phyloP scores from a whole-genome alignment of 768 basidiomycete genomes.

The Hemileccinum impolitum region DNA sequence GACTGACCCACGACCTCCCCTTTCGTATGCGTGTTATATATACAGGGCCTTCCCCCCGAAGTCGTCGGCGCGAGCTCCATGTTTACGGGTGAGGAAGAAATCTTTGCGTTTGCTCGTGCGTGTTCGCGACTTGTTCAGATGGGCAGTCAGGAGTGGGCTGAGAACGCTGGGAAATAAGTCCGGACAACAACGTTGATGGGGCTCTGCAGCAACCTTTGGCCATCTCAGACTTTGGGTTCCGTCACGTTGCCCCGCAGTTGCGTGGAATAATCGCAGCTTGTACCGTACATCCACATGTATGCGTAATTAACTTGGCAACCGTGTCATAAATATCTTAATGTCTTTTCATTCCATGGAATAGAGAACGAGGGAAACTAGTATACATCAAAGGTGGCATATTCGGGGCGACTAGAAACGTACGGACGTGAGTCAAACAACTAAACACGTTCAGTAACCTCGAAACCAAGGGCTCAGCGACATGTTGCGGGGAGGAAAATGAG shows the following conservation, averaged over 20 bases:
- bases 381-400: conserved; percentile 24
- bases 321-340: background rate
- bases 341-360: conserved; percentile 6
- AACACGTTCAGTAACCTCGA: conserved; percentile 1
- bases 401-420: conserved; percentile 11
- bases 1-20: background rate
- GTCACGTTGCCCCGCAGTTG: background rate
- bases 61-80: conserved; percentile 81
- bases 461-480: conserved; percentile 4
- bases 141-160: conserved; percentile 87
- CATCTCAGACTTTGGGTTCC: no score
- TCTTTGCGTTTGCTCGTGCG: conserved; percentile 95
- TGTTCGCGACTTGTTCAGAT: conserved; percentile 84
- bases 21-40: background rate
- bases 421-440: conserved; percentile 1
- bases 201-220: no score
- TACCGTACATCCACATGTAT: no score
- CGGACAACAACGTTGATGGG: background rate
- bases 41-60: conserved; percentile 73
- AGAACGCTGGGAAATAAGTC: conserved; percentile 34
- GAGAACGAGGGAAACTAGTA: conserved; percentile 15
- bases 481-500: background rate
- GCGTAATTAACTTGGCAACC: no score
- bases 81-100: conserved; percentile 94
- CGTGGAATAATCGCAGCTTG: no score